These are phyloP conservation scores for Cicer yamashitae DNA, from an alignment of 306 rosid genomes.

Conservation along the genomic window DNA sequence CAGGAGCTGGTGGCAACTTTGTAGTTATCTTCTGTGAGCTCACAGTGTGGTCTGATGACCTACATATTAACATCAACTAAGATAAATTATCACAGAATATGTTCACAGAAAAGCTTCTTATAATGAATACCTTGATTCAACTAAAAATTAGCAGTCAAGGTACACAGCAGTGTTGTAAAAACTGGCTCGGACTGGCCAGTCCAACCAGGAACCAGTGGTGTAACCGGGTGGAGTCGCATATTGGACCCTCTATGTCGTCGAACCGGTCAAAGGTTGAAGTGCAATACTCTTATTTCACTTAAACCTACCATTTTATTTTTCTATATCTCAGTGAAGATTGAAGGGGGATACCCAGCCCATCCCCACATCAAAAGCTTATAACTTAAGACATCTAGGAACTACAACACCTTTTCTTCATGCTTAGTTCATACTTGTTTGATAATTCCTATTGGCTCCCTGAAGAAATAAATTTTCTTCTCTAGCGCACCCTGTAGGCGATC, in stretches of 20 bases:
- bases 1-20: conserved; percentile 43
- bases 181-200: no score
- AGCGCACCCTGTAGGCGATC: conserved; percentile 13
- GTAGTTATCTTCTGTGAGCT: conserved; percentile 46
- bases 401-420: conserved; percentile 16
- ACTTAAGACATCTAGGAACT: conserved; percentile 15
- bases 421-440: conserved; percentile 15
- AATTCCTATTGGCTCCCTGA: background rate
- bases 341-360: conserved; percentile 17
- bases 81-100: conserved; percentile 36
- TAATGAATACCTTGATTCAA: conserved; percentile 26
- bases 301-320: conserved; percentile 11
- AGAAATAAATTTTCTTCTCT: conserved; percentile 15
- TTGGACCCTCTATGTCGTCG: no score
- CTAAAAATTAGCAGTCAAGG: conserved; percentile 27
- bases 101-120: conserved; percentile 29
- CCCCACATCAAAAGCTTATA: conserved; percentile 26
- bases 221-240: no score
- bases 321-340: conserved; percentile 24
- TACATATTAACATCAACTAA: conserved; percentile 42
- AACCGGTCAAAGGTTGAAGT: background rate
- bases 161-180: no score
- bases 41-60: conserved; percentile 51
- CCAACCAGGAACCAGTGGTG: no score
- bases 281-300: conserved; percentile 9